Conservation (phyloP, 1,139 yeast species). For the Saccharomycopsis hybrid region DNA sequence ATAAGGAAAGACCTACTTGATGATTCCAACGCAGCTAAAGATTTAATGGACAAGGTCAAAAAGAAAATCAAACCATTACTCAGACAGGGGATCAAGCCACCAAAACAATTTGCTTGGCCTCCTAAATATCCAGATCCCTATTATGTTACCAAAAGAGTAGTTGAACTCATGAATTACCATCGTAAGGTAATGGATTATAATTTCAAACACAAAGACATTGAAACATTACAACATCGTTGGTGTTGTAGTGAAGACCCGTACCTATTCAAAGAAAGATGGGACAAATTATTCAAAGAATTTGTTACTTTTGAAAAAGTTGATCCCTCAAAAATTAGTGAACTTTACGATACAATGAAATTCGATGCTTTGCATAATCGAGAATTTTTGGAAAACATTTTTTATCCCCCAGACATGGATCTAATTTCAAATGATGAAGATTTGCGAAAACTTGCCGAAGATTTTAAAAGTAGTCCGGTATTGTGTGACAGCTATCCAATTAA, state of each 20-base stretch:
- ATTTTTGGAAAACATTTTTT: conserved; percentile 76
- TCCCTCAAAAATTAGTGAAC: conserved; percentile 93
- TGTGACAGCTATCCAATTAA: conserved; percentile 80
- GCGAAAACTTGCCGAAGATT: conserved; percentile 39
- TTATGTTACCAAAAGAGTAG: conserved; percentile 85
- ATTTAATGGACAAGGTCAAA: conserved; percentile 94
- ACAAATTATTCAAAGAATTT: conserved; percentile 88
- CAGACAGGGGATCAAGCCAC: conserved; percentile 95
- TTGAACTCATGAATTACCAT: conserved; percentile 92
- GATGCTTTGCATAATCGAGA: conserved; percentile 95
- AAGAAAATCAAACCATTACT: conserved; percentile 91
- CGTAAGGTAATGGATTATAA: conserved; percentile 79
- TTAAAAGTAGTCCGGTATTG: conserved; percentile 50
- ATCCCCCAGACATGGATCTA: conserved; percentile 41
- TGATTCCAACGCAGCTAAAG: conserved; percentile 98
- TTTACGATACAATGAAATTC: conserved; percentile 97
- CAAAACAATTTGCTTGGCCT: conserved; percentile 99
- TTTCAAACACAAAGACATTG: conserved; percentile 49
- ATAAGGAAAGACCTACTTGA: conserved; percentile 89
- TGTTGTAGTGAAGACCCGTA: conserved; percentile 95
- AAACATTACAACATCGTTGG: conserved; percentile 76
- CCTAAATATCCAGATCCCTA: conserved; percentile 97
- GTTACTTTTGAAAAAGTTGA: conserved; percentile 92
- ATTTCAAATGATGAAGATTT: conserved; percentile 29
- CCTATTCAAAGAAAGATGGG: conserved; percentile 94